Percentiles rank a stretch among this genome's conserved stretches.
These are phyloP conservation scores for Boletus reticulatus DNA, from an alignment of 768 basidiomycete species.

Conservation along the genomic window DNA sequence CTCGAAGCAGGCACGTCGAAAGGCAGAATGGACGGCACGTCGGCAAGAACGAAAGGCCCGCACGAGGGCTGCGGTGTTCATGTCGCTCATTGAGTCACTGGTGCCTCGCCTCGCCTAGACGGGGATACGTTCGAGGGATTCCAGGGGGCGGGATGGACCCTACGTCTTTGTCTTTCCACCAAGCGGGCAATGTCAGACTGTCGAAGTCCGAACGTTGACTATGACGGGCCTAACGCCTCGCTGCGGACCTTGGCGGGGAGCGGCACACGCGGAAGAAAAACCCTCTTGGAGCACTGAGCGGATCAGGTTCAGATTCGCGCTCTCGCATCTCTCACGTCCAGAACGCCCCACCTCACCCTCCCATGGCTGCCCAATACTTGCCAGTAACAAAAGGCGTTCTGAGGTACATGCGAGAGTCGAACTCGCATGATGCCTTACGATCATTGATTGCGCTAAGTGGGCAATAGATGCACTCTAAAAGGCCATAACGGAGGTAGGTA, in stretches of 20 bases:
- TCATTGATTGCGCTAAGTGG: too few relatives aligned
- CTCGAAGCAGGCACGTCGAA: constrained; percentile 38
- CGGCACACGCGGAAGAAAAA: constrained; percentile 44
- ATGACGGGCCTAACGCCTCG: background rate
- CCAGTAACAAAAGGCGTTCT: too few relatives aligned
- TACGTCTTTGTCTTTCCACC: background rate
- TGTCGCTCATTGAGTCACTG: constrained; percentile 39
- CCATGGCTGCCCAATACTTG: too few relatives aligned
- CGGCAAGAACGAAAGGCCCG: constrained; percentile 46
- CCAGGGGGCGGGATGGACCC: too few relatives aligned
- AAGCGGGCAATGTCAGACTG: background rate
- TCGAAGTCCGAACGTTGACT: constrained; percentile 4
- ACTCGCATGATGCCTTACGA: too few relatives aligned
- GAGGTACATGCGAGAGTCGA: too few relatives aligned
- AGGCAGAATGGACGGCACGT: constrained; percentile 47
- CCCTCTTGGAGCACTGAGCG: constrained; percentile 33
- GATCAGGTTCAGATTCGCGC: constrained; percentile 51
- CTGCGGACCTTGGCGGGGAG: constrained; percentile 61
- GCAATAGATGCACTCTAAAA: too few relatives aligned
- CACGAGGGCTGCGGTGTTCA: constrained; percentile 31
- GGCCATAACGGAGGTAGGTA: too few relatives aligned
- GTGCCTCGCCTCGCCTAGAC: constrained; percentile 15
- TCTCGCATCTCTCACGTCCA: constrained; percentile 38
- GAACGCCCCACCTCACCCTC: constrained; percentile 21
- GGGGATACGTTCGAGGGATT: constrained; percentile 61